phyloP scores from a whole-genome alignment of 176 grass and related monocot genomes.

The bread wheat (Triticum aestivum) region IWGSC_CS_RefSeq_v2.1 NC_057806.1:451730665-451731164 shows the following conservation, averaged over 20 bases:
- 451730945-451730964: conserved; percentile 12
- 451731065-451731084: conserved; percentile 58
- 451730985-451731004: background rate
- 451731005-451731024: conserved; percentile 29
- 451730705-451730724: background rate
- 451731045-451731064: conserved; percentile 66
- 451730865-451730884: conserved; percentile 67
- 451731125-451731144: background rate
- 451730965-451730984: background rate
- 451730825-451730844: conserved; percentile 56
- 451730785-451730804: conserved; percentile 93
- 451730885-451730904: conserved; percentile 90
- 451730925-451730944: conserved; percentile 56
- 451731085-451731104: conserved; percentile 57
- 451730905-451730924: conserved; percentile 79
- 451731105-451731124: background rate
- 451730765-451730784: conserved; percentile 94
- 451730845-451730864: conserved; percentile 23
- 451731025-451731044: conserved; percentile 88
- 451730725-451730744: conserved; percentile 34
- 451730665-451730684: background rate
- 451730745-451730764: conserved; percentile 95
- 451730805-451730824: conserved; percentile 83
- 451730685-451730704: background rate
- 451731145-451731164: background rate